phyloP scores from a whole-genome alignment of 495 filamentous ascomycete species.

The Physcia stellaris region DNA sequence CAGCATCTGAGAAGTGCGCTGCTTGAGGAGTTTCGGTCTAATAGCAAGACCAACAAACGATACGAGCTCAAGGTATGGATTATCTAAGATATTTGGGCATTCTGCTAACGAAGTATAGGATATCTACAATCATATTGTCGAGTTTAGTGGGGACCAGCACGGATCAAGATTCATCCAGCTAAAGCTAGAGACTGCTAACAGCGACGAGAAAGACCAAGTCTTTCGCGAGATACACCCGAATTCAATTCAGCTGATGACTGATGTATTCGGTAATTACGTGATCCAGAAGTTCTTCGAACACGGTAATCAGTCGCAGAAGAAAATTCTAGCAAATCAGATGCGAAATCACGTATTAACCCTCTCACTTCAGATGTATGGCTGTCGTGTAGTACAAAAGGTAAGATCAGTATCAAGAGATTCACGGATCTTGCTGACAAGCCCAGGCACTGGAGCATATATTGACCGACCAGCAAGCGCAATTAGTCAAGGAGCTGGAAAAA shows the following conservation, averaged over 20 bases:
- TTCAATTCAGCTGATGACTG: constrained; percentile 78
- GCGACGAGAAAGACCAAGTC: constrained; percentile 90
- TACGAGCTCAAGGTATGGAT: constrained; percentile 64
- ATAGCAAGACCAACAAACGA: constrained; percentile 60
- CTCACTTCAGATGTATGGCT: constrained; percentile 87
- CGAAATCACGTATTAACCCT: constrained; percentile 65
- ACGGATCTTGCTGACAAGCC: constrained; percentile 11
- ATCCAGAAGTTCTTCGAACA: constrained; percentile 98
- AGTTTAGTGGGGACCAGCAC: constrained; percentile 92
- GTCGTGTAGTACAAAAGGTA: constrained; percentile 90
- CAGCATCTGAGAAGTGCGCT: constrained; percentile 56
- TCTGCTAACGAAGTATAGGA: constrained; percentile 37
- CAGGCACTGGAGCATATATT: constrained; percentile 88
- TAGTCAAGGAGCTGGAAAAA: constrained; percentile 73
- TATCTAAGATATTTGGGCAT: neutral
- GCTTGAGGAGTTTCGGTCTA: constrained; percentile 67
- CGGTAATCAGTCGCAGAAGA: constrained; percentile 88
- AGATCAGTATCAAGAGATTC: constrained; percentile 9
- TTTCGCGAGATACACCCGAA: constrained; percentile 79
- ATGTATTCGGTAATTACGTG: constrained; percentile 96
- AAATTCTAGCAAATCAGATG: constrained; percentile 72
- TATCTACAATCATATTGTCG: constrained; percentile 78
- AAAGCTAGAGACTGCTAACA: constrained; percentile 88
- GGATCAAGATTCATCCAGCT: constrained; percentile 93
- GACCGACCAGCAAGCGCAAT: constrained; percentile 71